Conservation (phyloP, 257 asterid genomes). For the Salvia splendens region DNA sequence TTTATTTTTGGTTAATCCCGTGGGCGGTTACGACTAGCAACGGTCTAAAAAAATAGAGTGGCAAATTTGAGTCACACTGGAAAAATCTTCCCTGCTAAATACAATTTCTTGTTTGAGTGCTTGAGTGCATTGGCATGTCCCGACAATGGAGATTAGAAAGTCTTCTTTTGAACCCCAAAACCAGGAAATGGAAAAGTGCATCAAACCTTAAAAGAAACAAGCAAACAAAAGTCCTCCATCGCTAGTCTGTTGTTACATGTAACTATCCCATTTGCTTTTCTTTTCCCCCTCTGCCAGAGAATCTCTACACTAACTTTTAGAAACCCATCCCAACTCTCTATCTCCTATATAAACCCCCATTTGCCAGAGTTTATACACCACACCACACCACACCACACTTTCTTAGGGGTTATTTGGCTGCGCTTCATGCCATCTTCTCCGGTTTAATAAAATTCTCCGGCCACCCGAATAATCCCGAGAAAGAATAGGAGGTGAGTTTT, state of each 20-base stretch:
- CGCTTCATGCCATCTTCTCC: slow-evolving; percentile 23
- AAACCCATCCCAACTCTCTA: slow-evolving; percentile 7
- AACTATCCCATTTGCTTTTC: slow-evolving; percentile 41
- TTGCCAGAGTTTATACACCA: not conserved
- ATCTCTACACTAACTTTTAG: slow-evolving; percentile 40
- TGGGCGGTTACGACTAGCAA: slow-evolving; percentile 34
- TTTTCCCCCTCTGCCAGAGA: slow-evolving; percentile 44
- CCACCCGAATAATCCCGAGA: slow-evolving; percentile 19
- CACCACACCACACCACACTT: too few relatives aligned
- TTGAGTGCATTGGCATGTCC: slow-evolving; percentile 43
- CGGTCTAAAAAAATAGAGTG: slow-evolving; percentile 26
- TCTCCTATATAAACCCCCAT: slow-evolving; percentile 20
- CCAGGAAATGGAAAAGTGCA: slow-evolving; percentile 20
- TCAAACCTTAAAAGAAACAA: slow-evolving; percentile 28
- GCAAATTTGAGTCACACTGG: slow-evolving; percentile 44
- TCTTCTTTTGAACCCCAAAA: slow-evolving; percentile 35
- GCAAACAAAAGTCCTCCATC: slow-evolving; percentile 34
- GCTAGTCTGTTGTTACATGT: slow-evolving; percentile 37
- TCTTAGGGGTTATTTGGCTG: slow-evolving; percentile 40
- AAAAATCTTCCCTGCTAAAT: slow-evolving; percentile 33
- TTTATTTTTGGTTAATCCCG: slow-evolving; percentile 18
- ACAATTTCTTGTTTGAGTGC: slow-evolving; percentile 23
- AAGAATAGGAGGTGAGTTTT: slow-evolving; percentile 28
- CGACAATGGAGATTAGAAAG: slow-evolving; percentile 32
- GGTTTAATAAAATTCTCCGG: slow-evolving; percentile 24